Evolutionary conservation across 139 green algal genomes (phyloP).

Genomic region (Chlorella vulgaris): DNA sequence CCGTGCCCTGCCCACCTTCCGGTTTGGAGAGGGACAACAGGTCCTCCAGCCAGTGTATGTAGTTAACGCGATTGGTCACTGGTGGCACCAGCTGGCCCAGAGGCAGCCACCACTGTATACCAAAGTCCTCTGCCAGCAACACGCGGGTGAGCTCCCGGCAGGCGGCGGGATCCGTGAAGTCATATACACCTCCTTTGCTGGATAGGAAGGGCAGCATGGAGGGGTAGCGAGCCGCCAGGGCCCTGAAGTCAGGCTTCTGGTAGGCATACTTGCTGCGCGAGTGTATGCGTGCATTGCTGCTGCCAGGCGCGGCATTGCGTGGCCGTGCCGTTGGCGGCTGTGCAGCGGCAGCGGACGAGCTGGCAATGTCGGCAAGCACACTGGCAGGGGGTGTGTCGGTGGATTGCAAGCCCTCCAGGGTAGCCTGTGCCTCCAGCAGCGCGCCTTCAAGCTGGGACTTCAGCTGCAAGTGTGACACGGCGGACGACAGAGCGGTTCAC

Average conservation of each 20-base stretch:
- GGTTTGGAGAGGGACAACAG: constrained; percentile 77
- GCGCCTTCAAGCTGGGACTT: constrained; percentile 28
- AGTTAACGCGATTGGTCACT: constrained; percentile 88
- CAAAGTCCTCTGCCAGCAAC: constrained; percentile 76
- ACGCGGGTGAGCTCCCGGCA: constrained; percentile 76
- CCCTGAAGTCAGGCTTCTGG: constrained; percentile 79
- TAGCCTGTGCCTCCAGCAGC: constrained; percentile 16
- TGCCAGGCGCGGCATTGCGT: neutral
- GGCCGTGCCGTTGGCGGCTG: neutral
- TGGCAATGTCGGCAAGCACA: neutral
- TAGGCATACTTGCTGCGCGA: constrained; percentile 69
- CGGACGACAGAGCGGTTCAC: neutral
- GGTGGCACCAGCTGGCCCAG: constrained; percentile 83
- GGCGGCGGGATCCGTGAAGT: constrained; percentile 74
- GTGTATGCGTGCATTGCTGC: constrained; percentile 64
- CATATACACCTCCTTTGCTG: constrained; percentile 36
- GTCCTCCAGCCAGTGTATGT: constrained; percentile 93
- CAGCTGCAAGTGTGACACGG: constrained; percentile 10
- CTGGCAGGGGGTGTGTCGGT: neutral
- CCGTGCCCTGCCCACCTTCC: constrained; percentile 3
- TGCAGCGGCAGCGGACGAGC: neutral
- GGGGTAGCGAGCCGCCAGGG: constrained; percentile 63
- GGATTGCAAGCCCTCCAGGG: constrained; percentile 29
- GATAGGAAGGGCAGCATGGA: constrained; percentile 55
- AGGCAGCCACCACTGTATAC: constrained; percentile 77